These are phyloP conservation scores for Aspergillus neotritici DNA, from an alignment of 2,329 filamentous ascomycete species.

Conservation along the genomic window DNA sequence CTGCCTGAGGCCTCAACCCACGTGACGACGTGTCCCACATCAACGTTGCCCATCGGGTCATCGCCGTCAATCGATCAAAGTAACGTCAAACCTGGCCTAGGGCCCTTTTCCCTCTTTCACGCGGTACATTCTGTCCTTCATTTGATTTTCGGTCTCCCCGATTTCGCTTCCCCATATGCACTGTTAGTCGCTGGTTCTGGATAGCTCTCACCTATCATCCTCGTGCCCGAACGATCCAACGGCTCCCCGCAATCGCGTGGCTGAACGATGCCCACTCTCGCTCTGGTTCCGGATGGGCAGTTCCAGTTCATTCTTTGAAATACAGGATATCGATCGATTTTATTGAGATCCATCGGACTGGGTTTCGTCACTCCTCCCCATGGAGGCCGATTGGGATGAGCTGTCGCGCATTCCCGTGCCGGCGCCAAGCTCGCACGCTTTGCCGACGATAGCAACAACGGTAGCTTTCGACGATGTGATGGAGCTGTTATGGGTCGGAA, in stretches of 20 bases:
- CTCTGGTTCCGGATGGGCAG: conserved; percentile 29
- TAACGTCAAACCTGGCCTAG: no score
- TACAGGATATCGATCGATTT: neutral
- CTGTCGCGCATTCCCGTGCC: conserved; percentile 77
- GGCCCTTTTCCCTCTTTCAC: no score
- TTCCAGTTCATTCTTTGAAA: conserved; percentile 13
- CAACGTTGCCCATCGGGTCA: no score
- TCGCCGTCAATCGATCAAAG: no score
- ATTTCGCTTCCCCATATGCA: neutral
- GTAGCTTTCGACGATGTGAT: conserved; percentile 84
- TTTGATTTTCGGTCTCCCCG: neutral
- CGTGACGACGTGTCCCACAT: conserved; percentile 9
- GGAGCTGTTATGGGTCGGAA: conserved; percentile 89
- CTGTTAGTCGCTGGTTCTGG: neutral
- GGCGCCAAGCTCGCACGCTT: conserved; percentile 64
- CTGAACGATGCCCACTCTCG: conserved; percentile 31
- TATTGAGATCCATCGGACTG: conserved; percentile 2
- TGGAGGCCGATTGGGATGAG: conserved; percentile 53
- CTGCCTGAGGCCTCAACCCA: conserved; percentile 2
- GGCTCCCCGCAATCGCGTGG: conserved; percentile 33
- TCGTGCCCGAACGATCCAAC: conserved; percentile 13
- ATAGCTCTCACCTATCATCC: neutral
- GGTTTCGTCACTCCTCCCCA: conserved; percentile 21
- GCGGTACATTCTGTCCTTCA: no score
- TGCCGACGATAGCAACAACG: conserved; percentile 67